Evolutionary conservation across 1,139 yeast species (phyloP).

Genomic region (Arxiozyma slooffiae): DNA sequence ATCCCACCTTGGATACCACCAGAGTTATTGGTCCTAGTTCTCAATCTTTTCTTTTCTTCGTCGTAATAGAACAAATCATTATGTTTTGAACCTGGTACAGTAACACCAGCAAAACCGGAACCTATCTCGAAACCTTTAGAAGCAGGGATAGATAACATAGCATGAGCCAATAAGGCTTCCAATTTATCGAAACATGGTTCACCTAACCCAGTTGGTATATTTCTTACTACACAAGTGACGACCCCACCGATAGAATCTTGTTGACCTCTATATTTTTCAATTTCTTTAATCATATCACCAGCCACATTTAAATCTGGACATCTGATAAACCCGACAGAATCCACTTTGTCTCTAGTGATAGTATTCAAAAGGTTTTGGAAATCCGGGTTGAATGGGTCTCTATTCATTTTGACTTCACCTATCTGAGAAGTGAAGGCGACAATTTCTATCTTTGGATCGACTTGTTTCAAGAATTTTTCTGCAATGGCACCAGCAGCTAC

Average conservation of each 20-base stretch:
- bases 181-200: conserved; percentile 96
- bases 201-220: conserved; percentile 88
- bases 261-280: conserved; percentile 76
- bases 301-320: conserved; percentile 76
- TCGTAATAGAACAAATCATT: conserved; percentile 74
- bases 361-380: conserved; percentile 61
- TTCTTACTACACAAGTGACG: conserved; percentile 92
- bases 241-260: conserved; percentile 96
- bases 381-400: conserved; percentile 54
- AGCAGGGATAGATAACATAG: conserved; percentile 95
- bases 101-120: conserved; percentile 85
- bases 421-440: conserved; percentile 94
- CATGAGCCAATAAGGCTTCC: conserved; percentile 92
- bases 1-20: conserved; percentile 99
- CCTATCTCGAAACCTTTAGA: conserved; percentile 97
- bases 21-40: conserved; percentile 82
- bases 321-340: conserved; percentile 79
- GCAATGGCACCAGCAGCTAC: conserved; percentile 99
- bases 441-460: conserved; percentile 72
- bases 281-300: conserved; percentile 73
- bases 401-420: conserved; percentile 66
- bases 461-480: conserved; percentile 70
- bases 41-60: conserved; percentile 46
- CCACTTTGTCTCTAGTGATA: conserved; percentile 82
- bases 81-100: conserved; percentile 86